phyloP scores from a whole-genome alignment of 768 basidiomycete species.

The Termitomyces sp. region DNA sequence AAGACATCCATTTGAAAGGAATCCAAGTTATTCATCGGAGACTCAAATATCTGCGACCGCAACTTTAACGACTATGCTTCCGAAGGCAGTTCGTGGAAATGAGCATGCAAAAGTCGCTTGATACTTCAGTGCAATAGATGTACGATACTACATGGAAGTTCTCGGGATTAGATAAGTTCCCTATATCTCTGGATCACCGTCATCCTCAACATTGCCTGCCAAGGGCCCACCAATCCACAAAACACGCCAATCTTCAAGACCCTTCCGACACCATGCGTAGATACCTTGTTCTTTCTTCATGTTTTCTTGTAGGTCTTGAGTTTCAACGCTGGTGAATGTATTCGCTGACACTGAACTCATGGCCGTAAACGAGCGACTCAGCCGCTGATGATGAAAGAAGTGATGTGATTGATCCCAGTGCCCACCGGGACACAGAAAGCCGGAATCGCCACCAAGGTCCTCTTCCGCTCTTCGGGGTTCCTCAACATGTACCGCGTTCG shows the following conservation, averaged over 20 bases:
- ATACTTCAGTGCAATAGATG: not conserved
- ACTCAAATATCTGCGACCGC: no score
- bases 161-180: no score
- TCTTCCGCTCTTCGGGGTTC: conserved; percentile 53
- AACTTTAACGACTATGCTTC: no score
- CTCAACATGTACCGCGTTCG: conserved; percentile 26
- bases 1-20: no score
- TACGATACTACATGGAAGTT: not conserved
- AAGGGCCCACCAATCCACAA: conserved; percentile 75
- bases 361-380: conserved; percentile 43
- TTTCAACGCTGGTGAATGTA: conserved; percentile 50
- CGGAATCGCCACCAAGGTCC: conserved; percentile 63
- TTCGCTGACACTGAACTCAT: conserved; percentile 37
- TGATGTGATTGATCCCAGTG: conserved; percentile 47
- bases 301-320: conserved; percentile 44
- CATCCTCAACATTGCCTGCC: conserved; percentile 24
- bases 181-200: not conserved
- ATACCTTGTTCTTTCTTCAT: conserved; percentile 59
- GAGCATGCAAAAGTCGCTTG: no score
- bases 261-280: conserved; percentile 79
- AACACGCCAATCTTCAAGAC: conserved; percentile 70
- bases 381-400: conserved; percentile 21
- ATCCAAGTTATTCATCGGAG: no score
- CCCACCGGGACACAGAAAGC: conserved; percentile 51
- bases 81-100: no score